Percentiles rank a stretch among this genome's conserved stretches.
Conservation (phyloP, 306 rosid species). For the Cicer pinnatifidum region DNA sequence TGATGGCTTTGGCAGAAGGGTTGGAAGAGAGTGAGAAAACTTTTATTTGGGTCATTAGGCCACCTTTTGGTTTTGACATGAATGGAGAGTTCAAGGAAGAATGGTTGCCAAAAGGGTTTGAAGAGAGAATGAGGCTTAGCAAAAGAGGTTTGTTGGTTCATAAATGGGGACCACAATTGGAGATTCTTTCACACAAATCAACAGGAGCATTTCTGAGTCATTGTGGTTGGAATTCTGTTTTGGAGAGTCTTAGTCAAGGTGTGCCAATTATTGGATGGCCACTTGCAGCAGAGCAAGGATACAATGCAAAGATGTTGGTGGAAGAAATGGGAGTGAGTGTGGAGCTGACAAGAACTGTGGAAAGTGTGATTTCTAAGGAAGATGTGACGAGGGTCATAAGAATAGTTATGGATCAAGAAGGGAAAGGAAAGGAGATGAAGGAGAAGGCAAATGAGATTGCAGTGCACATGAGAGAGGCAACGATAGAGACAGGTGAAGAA, state of each 20-base stretch:
- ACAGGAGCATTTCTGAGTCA: slow-evolving; percentile 73
- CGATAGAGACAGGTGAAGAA: slow-evolving; percentile 40
- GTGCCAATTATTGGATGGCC: slow-evolving; percentile 87
- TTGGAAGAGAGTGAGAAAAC: slow-evolving; percentile 60
- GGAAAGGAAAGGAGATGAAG: slow-evolving; percentile 62
- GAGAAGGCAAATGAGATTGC: slow-evolving; percentile 54
- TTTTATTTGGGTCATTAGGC: slow-evolving; percentile 78
- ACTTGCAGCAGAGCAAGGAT: slow-evolving; percentile 74
- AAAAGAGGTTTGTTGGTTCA: slow-evolving; percentile 58
- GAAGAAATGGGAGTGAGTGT: slow-evolving; percentile 75
- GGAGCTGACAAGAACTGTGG: slow-evolving; percentile 59
- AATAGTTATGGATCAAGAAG: slow-evolving; percentile 47
- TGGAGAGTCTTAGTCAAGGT: slow-evolving; percentile 75
- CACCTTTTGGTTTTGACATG: slow-evolving; percentile 67
- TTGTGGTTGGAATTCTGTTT: slow-evolving; percentile 88
- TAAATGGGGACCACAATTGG: slow-evolving; percentile 84
- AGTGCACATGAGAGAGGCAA: slow-evolving; percentile 50
- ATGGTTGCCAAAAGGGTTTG: slow-evolving; percentile 74
- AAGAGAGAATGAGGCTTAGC: slow-evolving; percentile 54
- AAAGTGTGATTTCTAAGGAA: slow-evolving; percentile 42
- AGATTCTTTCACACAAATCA: slow-evolving; percentile 64
- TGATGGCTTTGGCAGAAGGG: slow-evolving; percentile 74
- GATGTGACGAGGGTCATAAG: slow-evolving; percentile 63
- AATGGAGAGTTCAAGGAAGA: slow-evolving; percentile 54
- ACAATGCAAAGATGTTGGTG: slow-evolving; percentile 73